Percentiles rank a stretch among this genome's conserved stretches.
Conservation (phyloP, 441 rosid genomes). For the Adansonia rubrostipa region DNA sequence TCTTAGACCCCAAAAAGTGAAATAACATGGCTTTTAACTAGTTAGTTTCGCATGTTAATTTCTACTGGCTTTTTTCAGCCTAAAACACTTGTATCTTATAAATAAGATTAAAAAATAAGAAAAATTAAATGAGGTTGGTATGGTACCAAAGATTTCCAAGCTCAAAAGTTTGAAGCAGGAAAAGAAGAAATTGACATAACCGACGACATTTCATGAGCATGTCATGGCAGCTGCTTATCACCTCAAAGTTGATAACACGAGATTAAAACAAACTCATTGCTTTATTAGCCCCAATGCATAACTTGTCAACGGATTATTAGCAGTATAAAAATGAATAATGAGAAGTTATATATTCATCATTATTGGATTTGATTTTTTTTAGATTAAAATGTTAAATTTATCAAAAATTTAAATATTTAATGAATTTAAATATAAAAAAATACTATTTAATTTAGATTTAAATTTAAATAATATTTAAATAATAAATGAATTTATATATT, state of each 20-base stretch:
- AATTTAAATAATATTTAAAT: no score
- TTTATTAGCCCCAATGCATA: neutral
- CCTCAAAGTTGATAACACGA: neutral
- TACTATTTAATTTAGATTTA: no score
- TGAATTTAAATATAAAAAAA: no score
- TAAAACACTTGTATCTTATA: no score
- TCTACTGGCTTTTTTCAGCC: neutral
- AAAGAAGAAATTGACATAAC: neutral
- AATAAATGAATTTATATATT: no score
- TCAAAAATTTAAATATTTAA: no score
- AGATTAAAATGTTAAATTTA: no score
- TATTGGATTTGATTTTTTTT: no score
- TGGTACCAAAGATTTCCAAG: neutral
- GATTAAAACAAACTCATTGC: neutral
- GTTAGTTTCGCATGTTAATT: neutral
- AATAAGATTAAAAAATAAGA: neutral
- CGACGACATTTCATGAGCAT: neutral
- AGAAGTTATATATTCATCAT: no score
- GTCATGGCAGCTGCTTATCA: constrained; percentile 11
- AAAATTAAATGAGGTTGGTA: neutral
- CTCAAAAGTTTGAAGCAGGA: neutral
- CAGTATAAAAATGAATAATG: no score
- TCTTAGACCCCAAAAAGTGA: neutral
- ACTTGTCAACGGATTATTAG: neutral
- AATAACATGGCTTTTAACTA: neutral